Conservation (phyloP, 2,329 filamentous ascomycete genomes). For the Juglanconis juglandina region DNA sequence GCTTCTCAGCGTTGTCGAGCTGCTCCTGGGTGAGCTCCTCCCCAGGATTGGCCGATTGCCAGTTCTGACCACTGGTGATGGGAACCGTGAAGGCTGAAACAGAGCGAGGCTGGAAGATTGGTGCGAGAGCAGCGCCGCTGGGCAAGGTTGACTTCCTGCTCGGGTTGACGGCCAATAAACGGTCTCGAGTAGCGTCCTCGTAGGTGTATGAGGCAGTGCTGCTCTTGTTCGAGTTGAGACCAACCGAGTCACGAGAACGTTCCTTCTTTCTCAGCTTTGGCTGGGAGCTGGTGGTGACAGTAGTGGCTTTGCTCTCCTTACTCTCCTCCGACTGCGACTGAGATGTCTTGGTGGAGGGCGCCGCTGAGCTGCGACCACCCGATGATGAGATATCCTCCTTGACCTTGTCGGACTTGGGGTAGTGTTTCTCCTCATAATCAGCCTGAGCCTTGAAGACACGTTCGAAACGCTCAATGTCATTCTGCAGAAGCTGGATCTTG, state of each 20-base stretch:
- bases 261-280: constrained; percentile 18
- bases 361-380: constrained; percentile 21
- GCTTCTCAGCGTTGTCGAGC: constrained; percentile 14
- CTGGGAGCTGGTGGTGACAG: constrained; percentile 14
- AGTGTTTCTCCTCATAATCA: constrained; percentile 41
- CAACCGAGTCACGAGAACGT: constrained; percentile 14
- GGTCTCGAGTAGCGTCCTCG: constrained; percentile 28
- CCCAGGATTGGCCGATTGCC: constrained; percentile 13
- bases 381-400: constrained; percentile 16
- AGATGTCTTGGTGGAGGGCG: constrained; percentile 25
- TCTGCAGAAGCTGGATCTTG: constrained; percentile 39
- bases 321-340: constrained; percentile 19
- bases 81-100: constrained; percentile 20
- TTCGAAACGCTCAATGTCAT: constrained; percentile 42
- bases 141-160: constrained; percentile 38
- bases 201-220: constrained; percentile 21
- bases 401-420: constrained; percentile 33
- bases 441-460: constrained; percentile 41
- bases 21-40: constrained; percentile 11
- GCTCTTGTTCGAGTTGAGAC: constrained; percentile 18
- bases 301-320: constrained; percentile 16
- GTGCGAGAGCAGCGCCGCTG: constrained; percentile 44
- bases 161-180: constrained; percentile 22
- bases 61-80: constrained; percentile 6
- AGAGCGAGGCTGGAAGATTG: constrained; percentile 45